Percentiles rank a stretch among this genome's conserved stretches.
phyloP scores from a whole-genome alignment of 2,329 filamentous ascomycete species.

The Chrysoporthe cubensis region DNA sequence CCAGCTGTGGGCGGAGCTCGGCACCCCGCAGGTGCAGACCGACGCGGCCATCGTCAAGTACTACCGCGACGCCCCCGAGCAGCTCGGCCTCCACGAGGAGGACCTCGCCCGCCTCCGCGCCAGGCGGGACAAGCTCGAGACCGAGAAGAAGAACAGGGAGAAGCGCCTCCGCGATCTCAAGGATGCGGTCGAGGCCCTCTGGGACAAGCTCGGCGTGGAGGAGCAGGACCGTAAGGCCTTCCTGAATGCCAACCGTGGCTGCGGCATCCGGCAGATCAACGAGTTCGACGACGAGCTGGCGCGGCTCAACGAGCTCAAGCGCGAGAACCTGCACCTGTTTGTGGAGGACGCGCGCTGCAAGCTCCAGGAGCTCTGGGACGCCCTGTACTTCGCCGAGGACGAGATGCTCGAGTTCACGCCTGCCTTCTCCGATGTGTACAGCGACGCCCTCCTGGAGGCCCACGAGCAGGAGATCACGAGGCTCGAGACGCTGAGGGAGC shows the following conservation, averaged over 20 bases:
- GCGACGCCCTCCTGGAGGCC: constrained; percentile 89
- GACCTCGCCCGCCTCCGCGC: constrained; percentile 74
- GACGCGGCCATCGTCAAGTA: constrained; percentile 85
- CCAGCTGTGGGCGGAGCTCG: constrained; percentile 92
- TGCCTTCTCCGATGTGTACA: constrained; percentile 96
- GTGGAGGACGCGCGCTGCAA: constrained; percentile 91
- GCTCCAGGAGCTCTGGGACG: constrained; percentile 94
- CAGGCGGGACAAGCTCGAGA: constrained; percentile 79
- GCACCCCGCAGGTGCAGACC: constrained; percentile 90
- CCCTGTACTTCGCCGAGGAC: constrained; percentile 91
- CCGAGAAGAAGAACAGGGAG: constrained; percentile 88
- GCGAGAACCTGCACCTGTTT: constrained; percentile 92
- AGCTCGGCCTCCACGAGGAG: constrained; percentile 88
- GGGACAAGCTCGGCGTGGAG: constrained; percentile 85
- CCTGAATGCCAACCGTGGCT: constrained; percentile 84
- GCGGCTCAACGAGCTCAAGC: constrained; percentile 87
- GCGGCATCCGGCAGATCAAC: constrained; percentile 88
- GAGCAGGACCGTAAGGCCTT: constrained; percentile 84
- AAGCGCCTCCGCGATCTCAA: constrained; percentile 70
- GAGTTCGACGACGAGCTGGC: constrained; percentile 92
- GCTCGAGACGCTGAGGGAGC: constrained; percentile 80
- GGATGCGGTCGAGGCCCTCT: constrained; percentile 78
- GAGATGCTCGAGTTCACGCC: constrained; percentile 99
- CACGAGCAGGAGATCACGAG: constrained; percentile 90
- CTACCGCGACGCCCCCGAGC: constrained; percentile 89